Base-by-base conservation (phyloP, 176 grass and related monocot genomes). In the Poa annua region DNA sequence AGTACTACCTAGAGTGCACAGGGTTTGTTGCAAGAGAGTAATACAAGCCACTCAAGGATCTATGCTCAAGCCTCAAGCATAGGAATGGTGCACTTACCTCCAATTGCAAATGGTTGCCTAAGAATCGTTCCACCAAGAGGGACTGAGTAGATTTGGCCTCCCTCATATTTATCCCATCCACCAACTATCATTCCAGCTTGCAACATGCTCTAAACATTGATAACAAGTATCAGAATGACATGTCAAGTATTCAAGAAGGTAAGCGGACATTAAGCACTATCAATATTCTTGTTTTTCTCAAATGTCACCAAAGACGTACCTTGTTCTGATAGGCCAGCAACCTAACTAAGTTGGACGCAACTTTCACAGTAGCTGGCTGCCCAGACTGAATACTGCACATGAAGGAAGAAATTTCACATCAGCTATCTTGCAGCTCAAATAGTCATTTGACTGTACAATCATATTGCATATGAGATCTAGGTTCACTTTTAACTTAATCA, bases 161-260 rank as follows among this genome's bases (percentile, higher is more conserved):
- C 93, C 86, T 99, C 93, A 0, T 99, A 99, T 71, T 99, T 96
- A 78, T 98, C 96, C 96, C 93, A 98, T 73, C 96, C 96, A 61
- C 96, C 96, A 87, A 98, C 52, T 83, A 98, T 98, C 85, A 93
- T 71, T 29, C 96, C 96, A 84, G 93, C 91, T 99, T 99, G 93
- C 55, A 99, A 71, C 96, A 99, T 93, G 71, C 90, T 96, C 96
- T 99, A 70, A 15, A 75, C 68, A 88, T 20, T 29, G 34, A 73
- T 61, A 82, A 82, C 52, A 71, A 80, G 54, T 13, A 74, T 10
- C 6, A 29, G 24, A 60, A 60, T 68, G 12, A 39, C 26, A 74
- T 54, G 52, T 8, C 8, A 71, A 78, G 29, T 59, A 13, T 71
- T 78, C 13, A 26, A 51, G 66, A 67, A 75, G 35, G 2, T 32